Percentiles rank a stretch among this genome's conserved stretches.
Evolutionary conservation across 148 eudicot species (phyloP).

Genomic region (Spergularia marina): DNA sequence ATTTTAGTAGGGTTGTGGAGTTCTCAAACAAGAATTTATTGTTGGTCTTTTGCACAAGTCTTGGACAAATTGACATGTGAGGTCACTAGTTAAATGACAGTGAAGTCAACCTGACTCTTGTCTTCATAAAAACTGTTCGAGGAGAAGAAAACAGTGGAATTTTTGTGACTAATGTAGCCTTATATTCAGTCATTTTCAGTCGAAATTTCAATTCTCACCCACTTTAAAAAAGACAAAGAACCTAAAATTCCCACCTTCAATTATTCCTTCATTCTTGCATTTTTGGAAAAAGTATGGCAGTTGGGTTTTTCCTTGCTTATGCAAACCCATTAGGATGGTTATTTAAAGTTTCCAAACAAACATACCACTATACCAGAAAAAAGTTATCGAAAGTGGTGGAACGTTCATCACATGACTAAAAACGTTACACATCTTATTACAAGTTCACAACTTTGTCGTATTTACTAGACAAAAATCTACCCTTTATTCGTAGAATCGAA

Average conservation of each 20-base stretch:
- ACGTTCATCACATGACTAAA: too few relatives aligned
- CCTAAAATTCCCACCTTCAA: conserved; percentile 9
- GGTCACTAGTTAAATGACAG: neutral
- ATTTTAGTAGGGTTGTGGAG: too few relatives aligned
- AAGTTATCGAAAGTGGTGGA: too few relatives aligned
- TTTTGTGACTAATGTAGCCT: neutral
- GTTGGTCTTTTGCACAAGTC: neutral
- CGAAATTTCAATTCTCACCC: neutral
- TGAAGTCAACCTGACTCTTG: neutral
- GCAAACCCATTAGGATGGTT: neutral
- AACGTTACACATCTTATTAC: too few relatives aligned
- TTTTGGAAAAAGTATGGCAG: conserved; percentile 18
- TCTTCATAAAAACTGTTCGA: neutral
- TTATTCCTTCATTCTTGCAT: conserved; percentile 12
- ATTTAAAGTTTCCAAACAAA: too few relatives aligned
- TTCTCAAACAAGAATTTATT: too few relatives aligned
- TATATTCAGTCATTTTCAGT: conserved; percentile 1
- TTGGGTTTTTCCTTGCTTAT: neutral
- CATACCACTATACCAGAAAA: too few relatives aligned
- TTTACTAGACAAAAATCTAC: too few relatives aligned
- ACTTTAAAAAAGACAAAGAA: neutral
- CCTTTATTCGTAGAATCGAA: too few relatives aligned
- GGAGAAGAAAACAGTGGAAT: neutral
- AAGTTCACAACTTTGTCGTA: too few relatives aligned
- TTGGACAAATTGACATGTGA: neutral